Evolutionary conservation across 1,139 yeast genomes (phyloP).

Genomic region (Kurtzmaniella quercitrusa): DNA sequence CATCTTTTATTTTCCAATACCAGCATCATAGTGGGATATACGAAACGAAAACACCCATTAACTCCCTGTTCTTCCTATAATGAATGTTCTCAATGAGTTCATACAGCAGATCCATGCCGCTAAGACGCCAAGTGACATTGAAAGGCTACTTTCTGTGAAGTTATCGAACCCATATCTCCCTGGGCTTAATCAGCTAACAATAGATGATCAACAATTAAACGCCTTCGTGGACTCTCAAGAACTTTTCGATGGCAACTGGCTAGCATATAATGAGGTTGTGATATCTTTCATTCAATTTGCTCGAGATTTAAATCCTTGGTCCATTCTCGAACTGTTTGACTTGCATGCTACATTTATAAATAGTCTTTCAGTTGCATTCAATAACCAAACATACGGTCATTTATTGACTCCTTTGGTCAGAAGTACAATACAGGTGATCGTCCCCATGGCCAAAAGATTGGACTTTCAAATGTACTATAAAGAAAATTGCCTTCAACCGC

Average conservation of each 20-base stretch:
- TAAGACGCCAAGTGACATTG: background rate
- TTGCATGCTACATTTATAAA: conserved; percentile 49
- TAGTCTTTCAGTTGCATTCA: conserved; percentile 56
- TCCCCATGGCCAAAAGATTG: conserved; percentile 49
- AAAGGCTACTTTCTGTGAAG: background rate
- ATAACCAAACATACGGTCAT: conserved; percentile 49
- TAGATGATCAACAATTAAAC: conserved; percentile 10
- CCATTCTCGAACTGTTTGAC: conserved; percentile 56
- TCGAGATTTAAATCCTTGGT: conserved; percentile 58
- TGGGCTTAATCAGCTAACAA: conserved; percentile 6
- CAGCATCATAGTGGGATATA: no score
- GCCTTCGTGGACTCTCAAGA: conserved; percentile 29
- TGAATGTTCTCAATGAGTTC: background rate
- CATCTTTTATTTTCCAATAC: no score
- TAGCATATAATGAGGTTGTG: conserved; percentile 50
- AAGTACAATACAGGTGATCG: conserved; percentile 35
- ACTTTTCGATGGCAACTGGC: conserved; percentile 38
- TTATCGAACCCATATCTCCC: conserved; percentile 12
- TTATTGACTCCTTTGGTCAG: conserved; percentile 43
- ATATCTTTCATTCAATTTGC: conserved; percentile 49
- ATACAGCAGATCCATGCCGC: background rate
- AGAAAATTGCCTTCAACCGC: conserved; percentile 40
- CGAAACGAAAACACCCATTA: no score
- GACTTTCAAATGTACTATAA: conserved; percentile 44
- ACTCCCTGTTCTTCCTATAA: no score